phyloP scores from a whole-genome alignment of 441 rosid genomes.

The Manihot esculenta region DNA sequence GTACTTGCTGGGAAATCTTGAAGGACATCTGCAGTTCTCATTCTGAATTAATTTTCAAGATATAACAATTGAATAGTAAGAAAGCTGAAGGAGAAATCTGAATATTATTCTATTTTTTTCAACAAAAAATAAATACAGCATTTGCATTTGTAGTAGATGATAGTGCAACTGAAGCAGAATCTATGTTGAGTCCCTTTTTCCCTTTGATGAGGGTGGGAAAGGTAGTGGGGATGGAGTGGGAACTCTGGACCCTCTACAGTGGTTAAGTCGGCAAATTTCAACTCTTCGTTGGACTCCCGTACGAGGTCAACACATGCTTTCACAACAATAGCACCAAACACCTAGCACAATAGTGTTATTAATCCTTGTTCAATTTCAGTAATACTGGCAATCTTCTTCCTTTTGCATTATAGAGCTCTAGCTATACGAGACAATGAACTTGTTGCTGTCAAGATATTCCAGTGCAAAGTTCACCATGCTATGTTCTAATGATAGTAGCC shows the following conservation, averaged over 20 bases:
- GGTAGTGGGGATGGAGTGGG: not conserved
- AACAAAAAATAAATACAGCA: not conserved
- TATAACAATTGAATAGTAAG: not conserved
- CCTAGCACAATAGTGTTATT: not conserved
- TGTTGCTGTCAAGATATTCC: not conserved
- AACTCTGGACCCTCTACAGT: not conserved
- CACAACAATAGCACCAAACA: too few species aligned
- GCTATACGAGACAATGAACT: not conserved
- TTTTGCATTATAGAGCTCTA: too few species aligned
- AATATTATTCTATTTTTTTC: not conserved
- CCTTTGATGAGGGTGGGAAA: not conserved
- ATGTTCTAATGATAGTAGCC: not conserved
- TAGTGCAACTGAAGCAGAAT: not conserved
- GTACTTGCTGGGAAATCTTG: not conserved
- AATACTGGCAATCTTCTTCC: too few species aligned
- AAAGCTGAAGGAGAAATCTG: not conserved
- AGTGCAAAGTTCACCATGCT: not conserved
- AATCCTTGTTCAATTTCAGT: not conserved
- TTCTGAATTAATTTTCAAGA: too few species aligned
- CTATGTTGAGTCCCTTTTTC: not conserved
- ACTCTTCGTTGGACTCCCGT: not conserved
- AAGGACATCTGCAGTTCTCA: not conserved
- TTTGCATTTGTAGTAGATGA: conserved; percentile 1
- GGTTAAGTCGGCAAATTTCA: not conserved
- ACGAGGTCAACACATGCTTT: not conserved